Base-by-base conservation (phyloP, 192 early-diverging fungal species). In the Coemansia sp. region DNA sequence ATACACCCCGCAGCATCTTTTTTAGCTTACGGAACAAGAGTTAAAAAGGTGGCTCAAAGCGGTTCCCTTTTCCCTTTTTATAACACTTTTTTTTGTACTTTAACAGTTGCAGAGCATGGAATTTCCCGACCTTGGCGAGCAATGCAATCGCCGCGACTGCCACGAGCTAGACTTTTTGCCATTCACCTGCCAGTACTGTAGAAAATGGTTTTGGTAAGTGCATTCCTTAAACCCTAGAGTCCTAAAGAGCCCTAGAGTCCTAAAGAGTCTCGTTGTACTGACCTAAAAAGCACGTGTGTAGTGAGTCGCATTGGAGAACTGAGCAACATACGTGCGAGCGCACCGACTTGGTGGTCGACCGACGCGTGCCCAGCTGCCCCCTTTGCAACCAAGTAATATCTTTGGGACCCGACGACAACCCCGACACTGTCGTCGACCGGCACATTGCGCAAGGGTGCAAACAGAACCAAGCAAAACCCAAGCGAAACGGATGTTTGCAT, bases 321-420 rank as follows among this genome's bases (percentile, higher is more conserved):
- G 82, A 87, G n/a, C 68, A 69, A n/a, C 90, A 92, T 62, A 40
- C 63, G 10, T 92, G 90, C 59, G 69, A 82, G 15, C 69, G 73
- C n/a, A 66, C 80, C 17, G 83, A 87, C 52, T 83, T 85, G 1
- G 66, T 74, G 4, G 74, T 80, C 1, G 84, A 91, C 58, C 82
- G 87, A 44, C 81, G 84, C 23, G 89, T 90, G 0, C 89, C 90
- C 5, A 84, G 83, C 50, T 92, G 90, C 49, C 90, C 90, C 10
- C 73, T 95, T 20, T 95, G 93, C 68, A 62, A 82, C 17, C 76
- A 87, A 55, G 87, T 90, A 11, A 84, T 95, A 2, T 87, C 93
- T 3, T 69, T 88, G 9, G 78, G 78, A 4, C 78, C 87, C 23
- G 88, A 88, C 26, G 89, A 91, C 55, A 84, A 91, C 62, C 90